A percentile compares a stretch with the other conserved stretches of the same genome.
Evolutionary conservation across 139 green algal species (phyloP).

Genomic region (Raphidocelis subcapitata): DNA sequence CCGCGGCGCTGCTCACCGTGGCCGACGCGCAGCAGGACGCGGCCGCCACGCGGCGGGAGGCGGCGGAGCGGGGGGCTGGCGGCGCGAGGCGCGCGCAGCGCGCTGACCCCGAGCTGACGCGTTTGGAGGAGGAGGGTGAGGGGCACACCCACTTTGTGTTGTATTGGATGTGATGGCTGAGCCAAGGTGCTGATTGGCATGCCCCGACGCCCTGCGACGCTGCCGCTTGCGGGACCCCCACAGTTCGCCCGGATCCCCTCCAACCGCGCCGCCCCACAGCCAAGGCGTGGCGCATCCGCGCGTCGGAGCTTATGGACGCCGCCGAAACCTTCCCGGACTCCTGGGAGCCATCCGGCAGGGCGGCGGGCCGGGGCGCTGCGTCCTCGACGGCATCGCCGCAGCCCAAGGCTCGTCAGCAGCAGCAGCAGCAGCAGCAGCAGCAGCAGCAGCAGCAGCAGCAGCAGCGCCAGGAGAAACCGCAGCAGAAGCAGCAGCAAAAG

Average conservation of each 20-base stretch:
- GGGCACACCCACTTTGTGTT: not conserved
- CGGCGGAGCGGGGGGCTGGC: not conserved
- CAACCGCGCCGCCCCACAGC: not conserved
- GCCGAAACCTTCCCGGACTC: not conserved
- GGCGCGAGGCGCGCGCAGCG: too few species aligned
- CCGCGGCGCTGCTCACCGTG: not conserved
- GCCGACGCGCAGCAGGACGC: constrained; percentile 6
- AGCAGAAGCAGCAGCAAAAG: not conserved
- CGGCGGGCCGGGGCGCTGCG: not conserved
- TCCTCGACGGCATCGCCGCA: not conserved
- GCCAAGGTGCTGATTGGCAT: not conserved
- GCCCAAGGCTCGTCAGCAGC: not conserved
- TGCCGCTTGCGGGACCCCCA: too few species aligned
- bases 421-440: not conserved
- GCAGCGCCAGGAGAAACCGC: not conserved
- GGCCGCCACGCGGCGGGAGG: not conserved
- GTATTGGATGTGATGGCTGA: not conserved
- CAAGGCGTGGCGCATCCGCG: not conserved
- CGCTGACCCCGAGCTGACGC: too few species aligned
- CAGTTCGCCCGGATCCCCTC: too few species aligned
- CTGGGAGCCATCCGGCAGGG: not conserved
- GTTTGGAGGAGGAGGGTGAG: constrained; percentile 4
- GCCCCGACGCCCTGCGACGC: too few species aligned
- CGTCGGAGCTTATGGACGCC: not conserved
- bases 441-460: constrained; percentile 5